Evolutionary conservation across 1,284 basidiomycete species (phyloP).

Genomic region (Sporisorium iseilematis-ciliati): DNA sequence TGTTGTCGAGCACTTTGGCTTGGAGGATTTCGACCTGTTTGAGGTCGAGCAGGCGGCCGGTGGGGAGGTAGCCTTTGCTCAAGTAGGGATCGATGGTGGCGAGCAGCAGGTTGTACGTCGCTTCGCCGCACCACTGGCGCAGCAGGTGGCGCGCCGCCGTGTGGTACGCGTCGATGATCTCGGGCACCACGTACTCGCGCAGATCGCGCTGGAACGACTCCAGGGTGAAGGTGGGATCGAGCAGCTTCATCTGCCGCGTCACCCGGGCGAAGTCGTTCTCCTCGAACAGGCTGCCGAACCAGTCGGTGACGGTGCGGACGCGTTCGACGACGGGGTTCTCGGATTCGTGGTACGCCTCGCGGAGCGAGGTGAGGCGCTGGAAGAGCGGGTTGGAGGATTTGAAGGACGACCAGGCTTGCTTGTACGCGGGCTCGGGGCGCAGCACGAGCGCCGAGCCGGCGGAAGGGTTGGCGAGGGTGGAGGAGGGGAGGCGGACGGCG

Average conservation of each 20-base stretch:
- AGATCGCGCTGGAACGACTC: constrained; percentile 90
- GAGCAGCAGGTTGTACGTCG: constrained; percentile 91
- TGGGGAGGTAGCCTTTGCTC: constrained; percentile 79
- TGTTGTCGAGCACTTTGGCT: constrained; percentile 77
- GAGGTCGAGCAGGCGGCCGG: constrained; percentile 65
- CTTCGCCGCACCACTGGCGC: constrained; percentile 94
- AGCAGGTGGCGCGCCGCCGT: constrained; percentile 87
- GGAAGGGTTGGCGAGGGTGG: constrained; percentile 44
- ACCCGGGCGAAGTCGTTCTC: constrained; percentile 98
- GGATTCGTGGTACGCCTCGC: constrained; percentile 82
- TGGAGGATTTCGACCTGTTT: constrained; percentile 65
- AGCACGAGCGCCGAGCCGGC: constrained; percentile 62
- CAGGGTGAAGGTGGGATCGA: constrained; percentile 88
- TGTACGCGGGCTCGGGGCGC: constrained; percentile 59
- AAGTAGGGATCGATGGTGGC: constrained; percentile 96
- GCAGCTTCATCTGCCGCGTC: constrained; percentile 82
- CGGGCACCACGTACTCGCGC: constrained; percentile 96
- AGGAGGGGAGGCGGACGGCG: constrained; percentile 49
- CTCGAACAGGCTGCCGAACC: constrained; percentile 89
- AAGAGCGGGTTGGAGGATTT: constrained; percentile 60
- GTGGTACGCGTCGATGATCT: constrained; percentile 95
- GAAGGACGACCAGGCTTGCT: constrained; percentile 59
- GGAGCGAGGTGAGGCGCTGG: constrained; percentile 47
- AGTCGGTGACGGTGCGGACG: constrained; percentile 84
- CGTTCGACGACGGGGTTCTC: constrained; percentile 89